Evolutionary conservation across 1,139 yeast species (phyloP), one percentile per base, ranked within the genome.

Genomic region (Blastobotrys proliferans): DNA sequence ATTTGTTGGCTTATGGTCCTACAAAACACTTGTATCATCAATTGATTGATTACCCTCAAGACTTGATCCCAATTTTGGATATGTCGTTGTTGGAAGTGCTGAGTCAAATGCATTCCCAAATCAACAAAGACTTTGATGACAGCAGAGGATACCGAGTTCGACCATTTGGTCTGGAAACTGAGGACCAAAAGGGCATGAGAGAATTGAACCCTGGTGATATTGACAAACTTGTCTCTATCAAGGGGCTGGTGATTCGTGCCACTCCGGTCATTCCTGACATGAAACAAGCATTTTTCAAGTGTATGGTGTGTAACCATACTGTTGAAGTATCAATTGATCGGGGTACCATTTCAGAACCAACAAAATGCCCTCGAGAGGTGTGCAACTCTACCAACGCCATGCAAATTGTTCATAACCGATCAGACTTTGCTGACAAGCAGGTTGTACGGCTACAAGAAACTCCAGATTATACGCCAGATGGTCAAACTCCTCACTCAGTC

Each of bases 401-500:
- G 97, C 79, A 83, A 48, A 70, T 92, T 45, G 76, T 92, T 19
- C 98, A 92, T 66, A 92, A 92, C 62, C 76, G 98, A 56, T 84
- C 95, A 25, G 77, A 87, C 1, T 92, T 92, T 67, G 94, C 95
- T 24, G 97, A 92, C 63, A 92, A 90, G 61, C 99, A 92, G 64
- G 92, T 92, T 28, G 80, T 92, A 51, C 86, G 87, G 58, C 69
- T 92, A 37, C 99, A 92, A 64, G 99, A 92, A 64, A 92, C 98
- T 0, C 99, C 98, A 0, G 98, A 92, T 63, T 73, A 81, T 51
- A 95, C 92, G n/a, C 98, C 98, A 2, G 98, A 87, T 67, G 99
- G 99, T 17, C 98, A 92, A 65, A 92, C 98, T 3, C 98, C 99
- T 2, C 98, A 92, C 62, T 83, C 97, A 10, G 87, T 92, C 44